Evolutionary conservation across 768 basidiomycete genomes (phyloP), one percentile per base, ranked within the genome.

Genomic region (Gymnopilus dilepis): DNA sequence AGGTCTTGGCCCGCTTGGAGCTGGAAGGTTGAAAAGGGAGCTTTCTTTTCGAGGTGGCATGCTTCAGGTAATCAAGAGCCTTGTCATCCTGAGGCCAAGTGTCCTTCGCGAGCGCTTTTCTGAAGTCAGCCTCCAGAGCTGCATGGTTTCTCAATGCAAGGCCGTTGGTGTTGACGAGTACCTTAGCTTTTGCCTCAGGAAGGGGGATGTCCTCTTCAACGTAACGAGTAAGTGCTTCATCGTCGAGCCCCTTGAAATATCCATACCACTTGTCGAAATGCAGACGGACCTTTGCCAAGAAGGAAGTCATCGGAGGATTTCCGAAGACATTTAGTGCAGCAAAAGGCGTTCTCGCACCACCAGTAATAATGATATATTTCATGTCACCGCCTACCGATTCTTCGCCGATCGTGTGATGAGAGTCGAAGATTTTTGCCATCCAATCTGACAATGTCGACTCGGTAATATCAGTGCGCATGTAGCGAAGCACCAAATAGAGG

Each of bases 401-500:
- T 9, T 37, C 34, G 34, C 9, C 9, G 34, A 3, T 9, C 40
- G 3, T 41, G 2, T 41, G 40, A 41, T 43, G 21, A 2, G 42
- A 22, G 21, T 43, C 42, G 12, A 43, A 43, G 21, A 43, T 22
- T 9, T 21, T 12, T 22, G 4, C 42, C 42, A 43, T 43, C 21
- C 21, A 22, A 22, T 21, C 19, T 22, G 42, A 6, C 42, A 43
- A 22, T 22, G 21, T 6, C 9, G 21, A 4, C 12, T 22, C 8
- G 42, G 21, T 19, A 43, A 43, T 43, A 15, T 41, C 26, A 41
- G 50, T 21, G 3, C 6, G 22, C 48, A 58, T 31, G 53, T 56
- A 59, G 1, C 34, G 52, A 17, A 59, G 26, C 0, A 40, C 40
- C 34, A 60, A 31, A 48, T 61, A 66, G 2, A 63, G 34, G 8